Evolutionary conservation across 2,329 filamentous ascomycete species (phyloP), one percentile per base, ranked within the genome.

Genomic region (Falciphora oryzae): DNA sequence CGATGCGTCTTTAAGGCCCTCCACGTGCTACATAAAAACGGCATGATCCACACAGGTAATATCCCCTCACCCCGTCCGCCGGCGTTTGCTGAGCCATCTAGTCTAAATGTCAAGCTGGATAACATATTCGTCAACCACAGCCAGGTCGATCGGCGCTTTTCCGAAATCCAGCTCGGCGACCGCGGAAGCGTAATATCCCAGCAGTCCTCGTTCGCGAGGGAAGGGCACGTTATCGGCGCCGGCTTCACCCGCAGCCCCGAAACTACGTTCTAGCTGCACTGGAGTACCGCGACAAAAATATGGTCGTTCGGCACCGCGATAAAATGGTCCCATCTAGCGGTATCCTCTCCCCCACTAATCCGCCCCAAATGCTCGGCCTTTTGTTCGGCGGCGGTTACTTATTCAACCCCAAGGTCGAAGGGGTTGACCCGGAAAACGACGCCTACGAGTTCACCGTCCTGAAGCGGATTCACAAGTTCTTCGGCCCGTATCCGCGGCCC

Each of bases 221-320:
- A 71, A 3, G 69, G 70, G 4, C 65, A 69, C 29, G 25, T 69
- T 2, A 70, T 73, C 38, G 70, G 71, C 27, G 66, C 70, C 22
- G 59, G 50, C 50, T 67, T 70, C 62, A 69, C 65, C 57, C 67
- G 69, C 56, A 72, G 70, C 65, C 70, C 69, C 14, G 71, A 73
- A 65, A 68, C 68, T 25, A 66, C 61, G 56, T 63, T 71, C n/a
- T 62, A 71, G 56, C 61, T 71, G 53, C 65, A 65, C 13, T 73
- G 69, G 71, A 63, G 64, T 28, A 70, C 69, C 32, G 29, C 68
- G 7, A 73, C 71, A 4, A 69, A 72, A 25, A 67, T 72, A 25
- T 72, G 70, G 71, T 73, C 71, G 8, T 73, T 72, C 64, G 69
- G 70, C 35, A 71, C 65, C 63, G 66, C 66, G 2, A 67, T 70